Evolutionary conservation across 306 rosid species (phyloP).

Genomic region (Nissolia schottii): DNA sequence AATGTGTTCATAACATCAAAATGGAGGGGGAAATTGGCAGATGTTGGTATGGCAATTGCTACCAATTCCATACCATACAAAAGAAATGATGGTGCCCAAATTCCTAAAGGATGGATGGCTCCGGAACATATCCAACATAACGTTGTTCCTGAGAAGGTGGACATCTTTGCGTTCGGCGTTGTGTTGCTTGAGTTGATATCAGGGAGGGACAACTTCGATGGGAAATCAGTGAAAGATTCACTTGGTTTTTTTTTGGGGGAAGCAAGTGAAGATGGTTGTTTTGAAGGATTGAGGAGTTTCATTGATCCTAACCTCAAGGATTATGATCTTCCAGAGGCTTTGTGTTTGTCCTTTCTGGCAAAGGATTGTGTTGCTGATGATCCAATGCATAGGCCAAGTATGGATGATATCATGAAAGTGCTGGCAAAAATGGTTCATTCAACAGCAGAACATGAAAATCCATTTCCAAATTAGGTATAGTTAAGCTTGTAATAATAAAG

Average conservation of each 20-base stretch:
- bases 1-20: slow-evolving; percentile 49
- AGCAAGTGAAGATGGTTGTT: slow-evolving; percentile 47
- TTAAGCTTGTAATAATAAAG: slow-evolving; percentile 3
- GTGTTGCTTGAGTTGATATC: slow-evolving; percentile 64
- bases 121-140: slow-evolving; percentile 25
- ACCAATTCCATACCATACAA: neutral
- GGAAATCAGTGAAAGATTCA: slow-evolving; percentile 41
- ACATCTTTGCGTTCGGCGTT: slow-evolving; percentile 66
- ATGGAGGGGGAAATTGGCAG: slow-evolving; percentile 55
- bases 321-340: slow-evolving; percentile 53
- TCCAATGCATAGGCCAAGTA: slow-evolving; percentile 53
- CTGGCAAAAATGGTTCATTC: slow-evolving; percentile 47
- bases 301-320: slow-evolving; percentile 60
- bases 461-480: neutral
- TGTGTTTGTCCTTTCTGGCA: slow-evolving; percentile 55
- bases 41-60: slow-evolving; percentile 33
- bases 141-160: slow-evolving; percentile 42
- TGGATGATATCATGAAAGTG: slow-evolving; percentile 67
- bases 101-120: slow-evolving; percentile 32
- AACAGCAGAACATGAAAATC: neutral
- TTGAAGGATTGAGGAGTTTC: slow-evolving; percentile 58
- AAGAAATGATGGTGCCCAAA: neutral
- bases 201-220: slow-evolving; percentile 47
- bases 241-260: slow-evolving; percentile 50
- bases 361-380: slow-evolving; percentile 69